A percentile compares a stretch with the other conserved stretches of the same genome.
These are phyloP conservation scores for Neurospora terricola DNA, from an alignment of 495 filamentous ascomycete genomes.

Conservation along the genomic window DNA sequence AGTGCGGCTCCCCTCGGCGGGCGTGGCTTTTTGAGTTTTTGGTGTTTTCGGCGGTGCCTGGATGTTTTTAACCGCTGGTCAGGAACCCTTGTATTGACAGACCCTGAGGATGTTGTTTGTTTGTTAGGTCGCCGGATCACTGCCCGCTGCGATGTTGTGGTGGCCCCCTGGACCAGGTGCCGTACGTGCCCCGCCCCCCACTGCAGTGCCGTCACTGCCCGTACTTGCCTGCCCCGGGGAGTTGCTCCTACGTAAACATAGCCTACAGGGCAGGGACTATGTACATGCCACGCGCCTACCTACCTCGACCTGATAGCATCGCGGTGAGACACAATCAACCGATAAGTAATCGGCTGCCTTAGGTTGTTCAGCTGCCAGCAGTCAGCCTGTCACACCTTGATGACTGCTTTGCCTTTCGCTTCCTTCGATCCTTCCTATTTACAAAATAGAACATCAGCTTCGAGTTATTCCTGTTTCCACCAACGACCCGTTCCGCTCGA, in stretches of 20 bases:
- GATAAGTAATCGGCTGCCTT: neutral
- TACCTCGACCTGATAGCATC: neutral
- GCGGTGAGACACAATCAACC: neutral
- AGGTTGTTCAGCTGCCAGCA: neutral
- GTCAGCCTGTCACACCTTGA: constrained; percentile 1
- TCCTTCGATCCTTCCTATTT: neutral
- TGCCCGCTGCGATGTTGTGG: neutral
- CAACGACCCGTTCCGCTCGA: neutral
- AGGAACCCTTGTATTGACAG: neutral
- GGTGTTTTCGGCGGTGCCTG: neutral
- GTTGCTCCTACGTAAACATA: neutral
- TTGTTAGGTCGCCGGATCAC: neutral
- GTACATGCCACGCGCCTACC: neutral
- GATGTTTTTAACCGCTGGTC: neutral
- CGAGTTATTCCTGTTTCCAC: neutral
- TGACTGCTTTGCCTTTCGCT: neutral
- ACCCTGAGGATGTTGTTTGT: neutral
- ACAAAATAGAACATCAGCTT: neutral
- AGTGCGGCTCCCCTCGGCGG: neutral
- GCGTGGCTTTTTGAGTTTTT: neutral
- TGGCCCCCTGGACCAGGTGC: neutral
- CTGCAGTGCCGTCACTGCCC: neutral
- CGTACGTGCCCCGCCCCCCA: neutral
- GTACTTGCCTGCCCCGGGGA: neutral
- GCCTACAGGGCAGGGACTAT: neutral